Base-by-base conservation (phyloP, 1,139 yeast species). In the Saccharomyces hybrid region DNA sequence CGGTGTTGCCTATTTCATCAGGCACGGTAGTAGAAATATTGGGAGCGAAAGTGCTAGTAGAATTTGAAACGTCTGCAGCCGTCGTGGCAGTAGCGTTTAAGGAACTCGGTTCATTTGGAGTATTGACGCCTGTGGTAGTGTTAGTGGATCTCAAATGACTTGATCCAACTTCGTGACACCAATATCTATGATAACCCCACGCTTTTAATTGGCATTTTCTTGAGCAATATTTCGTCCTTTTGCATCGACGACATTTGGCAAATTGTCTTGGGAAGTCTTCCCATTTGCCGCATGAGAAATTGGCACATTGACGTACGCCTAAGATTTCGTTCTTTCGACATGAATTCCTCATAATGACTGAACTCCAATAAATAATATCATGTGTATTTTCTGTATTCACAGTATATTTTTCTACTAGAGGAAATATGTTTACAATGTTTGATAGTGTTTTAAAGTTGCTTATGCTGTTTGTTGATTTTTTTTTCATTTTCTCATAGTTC, bases 341-440 rank as follows among this genome's bases (percentile, higher is more conserved):
- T 1, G 96, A 88, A 70, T 93, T 93, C 58, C 98, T 79, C 93
- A 93, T 93, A 50, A 91, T 89, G 14, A 91, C 96, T 3, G 96
- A 96, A 2, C 97, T 89, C 99, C 99, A 93, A 72, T 91, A 90
- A 63, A 87, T 86, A 77, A 90, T 83, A 63, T 90, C 97, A 49
- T 85, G 80, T 2, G 81, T 73, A 64, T 78, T 78, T 42, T 80
- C 79, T 26, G 82, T 76, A 59, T 83, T 81, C 54, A 87, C 84
- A 0, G 98, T 93, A 70, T 88, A 91, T 67, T 86, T 84, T 70
- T 93, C 99, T 48, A 91, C 97, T 59, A 93, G 73, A 12, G 96
- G 96, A 73, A 93, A 93, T 29, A 91, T 74, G 67, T 93, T 90
- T 38, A 87, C 74, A 53, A 76, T 72, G 21, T 67, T 60, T 51